Evolutionary conservation across 1,284 basidiomycete genomes (phyloP), one percentile per base, ranked within the genome.

Genomic region (Naganishia cerealis): DNA sequence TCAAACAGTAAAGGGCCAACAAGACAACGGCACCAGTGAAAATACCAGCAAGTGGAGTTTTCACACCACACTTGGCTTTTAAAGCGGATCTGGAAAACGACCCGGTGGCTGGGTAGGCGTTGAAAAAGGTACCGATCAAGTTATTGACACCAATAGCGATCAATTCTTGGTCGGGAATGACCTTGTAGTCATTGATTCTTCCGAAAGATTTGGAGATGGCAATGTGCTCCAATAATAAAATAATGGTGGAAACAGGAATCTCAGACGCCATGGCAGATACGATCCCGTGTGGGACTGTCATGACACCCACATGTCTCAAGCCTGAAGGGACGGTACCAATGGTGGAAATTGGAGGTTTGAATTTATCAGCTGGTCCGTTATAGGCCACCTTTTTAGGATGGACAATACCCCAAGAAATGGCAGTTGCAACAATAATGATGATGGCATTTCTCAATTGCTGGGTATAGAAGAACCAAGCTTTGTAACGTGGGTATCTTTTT

Each of bases 21-120:
- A 99, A 85, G 72, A 98, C 94, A 56, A 94, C 88, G 61, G 97
- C 79, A 62, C 91, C 90, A 13, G 92, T 92, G 73, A 92, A 80
- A 74, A 95, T 86, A 74, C 96, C 95, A 8, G 91, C 94, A 15
- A 90, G 83, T 7, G 95, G 96, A 8, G 95, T 97, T 71, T 94
- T 88, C 24, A 98, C 95, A 69, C 95, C 95, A 0, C 92, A 94
- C 82, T 96, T 96, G 65, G 91, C 89, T 82, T 97, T 94, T 79
- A 99, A 85, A 0, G 95, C 95, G 3, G 94, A 92, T 43, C 95
- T 92, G 46, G 94, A 97, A 86, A 99, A 99, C 0, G 94, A 98
- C 16, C 95, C 96, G 9, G 96, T 99, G 0, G 94, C 92, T 9
- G 95, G 94, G 80, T 97, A 99, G 1, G 92, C 95, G 67, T 87